A percentile compares a stretch with the other conserved stretches of the same genome.
phyloP scores from a whole-genome alignment of 2,329 filamentous ascomycete species.

The Pseudophaeomoniella oleicola region DNA sequence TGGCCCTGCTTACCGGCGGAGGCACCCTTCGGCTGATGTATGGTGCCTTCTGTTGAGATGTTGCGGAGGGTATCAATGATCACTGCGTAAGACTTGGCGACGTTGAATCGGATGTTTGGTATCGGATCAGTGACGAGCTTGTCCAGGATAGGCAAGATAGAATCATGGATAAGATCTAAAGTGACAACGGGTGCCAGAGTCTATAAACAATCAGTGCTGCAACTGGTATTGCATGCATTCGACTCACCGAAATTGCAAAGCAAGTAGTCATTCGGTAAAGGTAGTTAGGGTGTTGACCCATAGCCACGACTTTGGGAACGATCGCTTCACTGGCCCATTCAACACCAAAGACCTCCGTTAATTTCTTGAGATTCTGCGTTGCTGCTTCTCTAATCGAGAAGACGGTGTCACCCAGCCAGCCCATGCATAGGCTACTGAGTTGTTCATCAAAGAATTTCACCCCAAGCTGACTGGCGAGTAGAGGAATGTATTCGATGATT shows the following conservation, averaged over 20 bases:
- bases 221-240: slow-evolving; percentile 4
- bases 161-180: slow-evolving; percentile 81
- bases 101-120: slow-evolving; percentile 98
- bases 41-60: slow-evolving; percentile 74
- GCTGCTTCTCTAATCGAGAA: slow-evolving; percentile 97
- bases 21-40: slow-evolving; percentile 72
- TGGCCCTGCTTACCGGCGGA: slow-evolving; percentile 42
- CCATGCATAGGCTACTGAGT: slow-evolving; percentile 89
- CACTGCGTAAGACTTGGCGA: slow-evolving; percentile 90
- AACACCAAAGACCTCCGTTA: slow-evolving; percentile 95
- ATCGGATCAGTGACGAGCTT: slow-evolving; percentile 89
- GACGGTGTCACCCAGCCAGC: slow-evolving; percentile 94
- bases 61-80: slow-evolving; percentile 85
- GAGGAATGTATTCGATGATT: slow-evolving; percentile 97
- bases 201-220: slow-evolving; percentile 34
- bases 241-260: slow-evolving; percentile 88
- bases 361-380: slow-evolving; percentile 93
- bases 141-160: slow-evolving; percentile 90
- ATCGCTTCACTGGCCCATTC: slow-evolving; percentile 96
- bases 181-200: slow-evolving; percentile 87
- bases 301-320: slow-evolving; percentile 95
- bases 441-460: slow-evolving; percentile 99
- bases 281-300: slow-evolving; percentile 97
- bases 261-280: slow-evolving; percentile 99
- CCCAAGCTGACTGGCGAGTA: slow-evolving; percentile 87